A percentile compares a stretch with the other conserved stretches of the same genome.
These are phyloP conservation scores for Rhizoclosmatium globosum DNA, from an alignment of 192 early-diverging fungal genomes.

Conservation along the genomic window DNA sequence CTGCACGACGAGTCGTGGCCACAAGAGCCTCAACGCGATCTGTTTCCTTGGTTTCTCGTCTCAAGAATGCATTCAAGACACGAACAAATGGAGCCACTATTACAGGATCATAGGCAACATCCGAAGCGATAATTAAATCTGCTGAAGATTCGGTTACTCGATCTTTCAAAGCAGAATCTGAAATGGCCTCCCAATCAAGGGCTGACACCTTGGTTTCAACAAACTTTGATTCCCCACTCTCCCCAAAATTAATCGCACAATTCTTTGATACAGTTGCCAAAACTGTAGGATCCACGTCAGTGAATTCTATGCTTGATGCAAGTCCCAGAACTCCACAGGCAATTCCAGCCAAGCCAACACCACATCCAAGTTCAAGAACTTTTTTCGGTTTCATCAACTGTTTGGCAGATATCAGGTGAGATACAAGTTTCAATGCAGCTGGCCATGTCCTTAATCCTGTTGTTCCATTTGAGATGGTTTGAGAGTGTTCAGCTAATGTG, in stretches of 20 bases:
- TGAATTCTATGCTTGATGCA: conserved; percentile 21
- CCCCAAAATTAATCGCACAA: conserved; percentile 40
- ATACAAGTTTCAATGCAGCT: conserved; percentile 61
- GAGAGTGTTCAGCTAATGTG: conserved; percentile 60
- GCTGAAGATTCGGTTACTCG: conserved; percentile 5
- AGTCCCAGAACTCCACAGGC: conserved; percentile 34
- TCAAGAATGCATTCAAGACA: conserved; percentile 36
- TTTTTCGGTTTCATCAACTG: neutral
- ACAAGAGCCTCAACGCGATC: conserved; percentile 14
- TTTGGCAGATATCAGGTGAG: conserved; percentile 51
- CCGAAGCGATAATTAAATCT: conserved; percentile 43
- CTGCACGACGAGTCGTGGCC: conserved; percentile 22
- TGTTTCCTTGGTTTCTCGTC: neutral
- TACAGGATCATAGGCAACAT: conserved; percentile 51
- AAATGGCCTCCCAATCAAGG: conserved; percentile 42
- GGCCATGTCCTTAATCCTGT: conserved; percentile 74
- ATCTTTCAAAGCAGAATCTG: neutral
- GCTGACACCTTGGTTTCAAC: neutral
- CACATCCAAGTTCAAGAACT: conserved; percentile 53
- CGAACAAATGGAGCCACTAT: conserved; percentile 39
- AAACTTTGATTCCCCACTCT: neutral
- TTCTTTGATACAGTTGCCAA: conserved; percentile 39
- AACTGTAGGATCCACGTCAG: conserved; percentile 41
- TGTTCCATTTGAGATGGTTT: conserved; percentile 65
- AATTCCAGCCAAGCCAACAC: conserved; percentile 46